Base-by-base conservation (phyloP, 2,329 filamentous ascomycete genomes). In the Fusarium sp. region DNA sequence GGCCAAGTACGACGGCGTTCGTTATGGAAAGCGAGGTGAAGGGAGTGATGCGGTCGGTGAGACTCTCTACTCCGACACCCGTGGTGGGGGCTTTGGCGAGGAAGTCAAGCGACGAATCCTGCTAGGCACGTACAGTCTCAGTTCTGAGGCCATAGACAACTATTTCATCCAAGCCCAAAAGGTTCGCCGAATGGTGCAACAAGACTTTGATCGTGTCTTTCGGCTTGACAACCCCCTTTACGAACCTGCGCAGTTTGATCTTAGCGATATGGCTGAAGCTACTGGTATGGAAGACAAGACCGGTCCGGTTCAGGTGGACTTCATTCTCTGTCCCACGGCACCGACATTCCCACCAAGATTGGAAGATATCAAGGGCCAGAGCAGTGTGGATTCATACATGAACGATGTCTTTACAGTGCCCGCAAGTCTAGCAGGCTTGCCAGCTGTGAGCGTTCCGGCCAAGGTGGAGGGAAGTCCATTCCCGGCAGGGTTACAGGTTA, bases 371-470 rank as follows among this genome's bases (percentile, higher is more conserved):
- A 71, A 81, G 62, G 73, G 77, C 11, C 83, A 88, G 76, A 83
- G 79, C 44, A 82, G 85, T 11, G 80, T 97, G n/a, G 89, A 95
- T 71, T 86, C 86, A 2, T 98, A 97, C 75, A 91, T 92, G 83
- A 97, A 96, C 74, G 96, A 99, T 79, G 91, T 98, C 2, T 95
- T 98, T 73, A 98, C 96, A 0, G 95, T 99, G 2, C 96, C 96
- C 2, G 94, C 95, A 3, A 97, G 94, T 79, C 82, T 99, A 68
- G 96, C 95, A 1, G 96, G 96, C 0, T 81, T 99, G 55, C 96
- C 96, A 4, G 92, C 94, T 12, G 86, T 97, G 49, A 97, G 91
- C 69, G 84, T 99, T 12, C 95, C 96, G 0, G 60, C 76, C 64
- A 68, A 64, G 20, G 74, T 77, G 3, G 71, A 76, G n/a, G 76